Percentiles rank a stretch among this genome's conserved stretches.
phyloP scores from a whole-genome alignment of 2,329 filamentous ascomycete species.

The Samsoniella hepiali region DNA sequence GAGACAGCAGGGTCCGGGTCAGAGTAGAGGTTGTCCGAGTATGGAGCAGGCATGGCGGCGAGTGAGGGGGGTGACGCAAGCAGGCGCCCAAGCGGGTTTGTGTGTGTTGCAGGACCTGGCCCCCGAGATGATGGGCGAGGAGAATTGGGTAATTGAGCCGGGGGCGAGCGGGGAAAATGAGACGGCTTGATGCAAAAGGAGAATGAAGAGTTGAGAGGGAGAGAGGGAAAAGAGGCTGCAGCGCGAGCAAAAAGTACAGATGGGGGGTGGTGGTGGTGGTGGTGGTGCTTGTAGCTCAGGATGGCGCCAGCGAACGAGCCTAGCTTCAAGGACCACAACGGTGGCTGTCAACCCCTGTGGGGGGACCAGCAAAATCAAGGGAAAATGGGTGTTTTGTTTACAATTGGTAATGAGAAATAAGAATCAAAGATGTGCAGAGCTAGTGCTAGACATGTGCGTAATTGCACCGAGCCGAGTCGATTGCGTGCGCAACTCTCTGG shows the following conservation, averaged over 20 bases:
- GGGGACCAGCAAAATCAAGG: no score
- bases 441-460: neutral
- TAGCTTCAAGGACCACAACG: neutral
- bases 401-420: neutral
- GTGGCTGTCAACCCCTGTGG: neutral
- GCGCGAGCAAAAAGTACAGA: neutral
- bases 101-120: neutral
- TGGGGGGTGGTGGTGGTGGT: neutral
- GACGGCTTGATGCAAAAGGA: neutral
- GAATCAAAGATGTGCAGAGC: neutral
- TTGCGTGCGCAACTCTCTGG: neutral
- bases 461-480: neutral
- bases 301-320: neutral
- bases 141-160: conserved; percentile 12
- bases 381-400: no score
- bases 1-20: conserved; percentile 24
- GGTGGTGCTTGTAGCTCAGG: neutral
- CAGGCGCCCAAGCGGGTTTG: neutral
- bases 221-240: neutral
- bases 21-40: conserved; percentile 33
- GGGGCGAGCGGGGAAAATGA: neutral
- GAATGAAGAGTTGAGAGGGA: neutral
- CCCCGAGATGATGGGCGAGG: neutral
- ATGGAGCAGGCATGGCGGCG: conserved; percentile 17
- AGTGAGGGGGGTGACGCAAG: conserved; percentile 9